Percentiles rank a stretch among this genome's conserved stretches.
Conservation (phyloP, 2,329 filamentous ascomycete species). For the Triangularia setosa region DNA sequence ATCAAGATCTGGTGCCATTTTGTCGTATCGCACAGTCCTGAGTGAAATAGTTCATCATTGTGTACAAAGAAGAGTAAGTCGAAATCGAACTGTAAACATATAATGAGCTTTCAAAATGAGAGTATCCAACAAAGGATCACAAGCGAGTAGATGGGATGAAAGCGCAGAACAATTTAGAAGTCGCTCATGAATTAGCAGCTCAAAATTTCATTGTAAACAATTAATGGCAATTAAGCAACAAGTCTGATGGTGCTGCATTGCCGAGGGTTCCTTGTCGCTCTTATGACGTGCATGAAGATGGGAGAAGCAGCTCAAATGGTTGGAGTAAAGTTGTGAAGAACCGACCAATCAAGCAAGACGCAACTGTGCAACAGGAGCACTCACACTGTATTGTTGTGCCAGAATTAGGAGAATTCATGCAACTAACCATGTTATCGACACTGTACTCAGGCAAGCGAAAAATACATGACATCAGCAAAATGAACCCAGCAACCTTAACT, state of each 20-base stretch:
- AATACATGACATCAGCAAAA: background rate
- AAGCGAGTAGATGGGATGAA: background rate
- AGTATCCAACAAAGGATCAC: background rate
- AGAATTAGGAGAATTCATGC: background rate
- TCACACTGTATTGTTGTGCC: background rate
- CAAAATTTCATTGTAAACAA: background rate
- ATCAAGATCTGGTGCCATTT: constrained; percentile 22
- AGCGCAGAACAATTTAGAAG: background rate
- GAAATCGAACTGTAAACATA: background rate
- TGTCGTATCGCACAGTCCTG: background rate
- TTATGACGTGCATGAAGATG: background rate
- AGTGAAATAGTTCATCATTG: background rate
- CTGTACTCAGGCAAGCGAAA: background rate
- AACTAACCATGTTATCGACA: background rate
- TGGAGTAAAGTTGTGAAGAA: background rate
- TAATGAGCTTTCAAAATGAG: background rate
- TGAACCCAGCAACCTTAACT: background rate
- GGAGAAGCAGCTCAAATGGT: background rate
- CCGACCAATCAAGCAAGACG: background rate
- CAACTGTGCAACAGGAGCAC: background rate
- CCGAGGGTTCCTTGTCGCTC: background rate
- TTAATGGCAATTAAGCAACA: background rate
- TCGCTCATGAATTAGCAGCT: background rate
- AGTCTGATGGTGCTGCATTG: background rate
- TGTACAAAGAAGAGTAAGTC: background rate